Evolutionary conservation across 352 stramenopile species (phyloP).

Genomic region (Thraustochytrium striatum): DNA sequence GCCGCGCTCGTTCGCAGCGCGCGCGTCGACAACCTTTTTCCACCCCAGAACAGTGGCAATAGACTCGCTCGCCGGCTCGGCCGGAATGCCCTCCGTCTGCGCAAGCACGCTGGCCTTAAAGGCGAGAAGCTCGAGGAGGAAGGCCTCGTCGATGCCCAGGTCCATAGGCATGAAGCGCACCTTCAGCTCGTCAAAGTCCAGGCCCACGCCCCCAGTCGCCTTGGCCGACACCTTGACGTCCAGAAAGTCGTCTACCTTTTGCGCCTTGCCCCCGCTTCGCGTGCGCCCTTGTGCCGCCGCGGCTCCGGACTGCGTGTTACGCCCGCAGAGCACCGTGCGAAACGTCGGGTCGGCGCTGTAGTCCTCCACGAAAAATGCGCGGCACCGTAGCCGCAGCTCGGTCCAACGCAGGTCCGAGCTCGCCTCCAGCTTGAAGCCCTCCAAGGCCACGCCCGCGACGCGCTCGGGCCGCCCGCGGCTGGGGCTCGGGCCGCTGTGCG

Average conservation of each 20-base stretch:
- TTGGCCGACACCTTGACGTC: neutral
- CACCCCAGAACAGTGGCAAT: neutral
- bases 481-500: neutral
- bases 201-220: neutral
- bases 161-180: neutral
- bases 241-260: too few relatives aligned
- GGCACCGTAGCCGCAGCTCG: neutral
- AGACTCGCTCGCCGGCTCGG: constrained; percentile 14
- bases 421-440: neutral
- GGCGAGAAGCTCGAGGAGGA: constrained; percentile 25
- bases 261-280: too few relatives aligned
- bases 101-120: constrained; percentile 11
- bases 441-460: neutral
- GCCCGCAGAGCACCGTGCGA: neutral
- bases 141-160: constrained; percentile 18
- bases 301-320: too few relatives aligned
- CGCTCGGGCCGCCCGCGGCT: neutral
- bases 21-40: neutral
- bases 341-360: neutral
- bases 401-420: neutral
- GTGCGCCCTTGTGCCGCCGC: too few relatives aligned
- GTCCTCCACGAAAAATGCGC: constrained; percentile 2
- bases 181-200: neutral
- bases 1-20: too few relatives aligned
- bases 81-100: neutral